A percentile compares a stretch with the other conserved stretches of the same genome.
Evolutionary conservation across 441 rosid genomes (phyloP).

Genomic region (Mallotus repandus): DNA sequence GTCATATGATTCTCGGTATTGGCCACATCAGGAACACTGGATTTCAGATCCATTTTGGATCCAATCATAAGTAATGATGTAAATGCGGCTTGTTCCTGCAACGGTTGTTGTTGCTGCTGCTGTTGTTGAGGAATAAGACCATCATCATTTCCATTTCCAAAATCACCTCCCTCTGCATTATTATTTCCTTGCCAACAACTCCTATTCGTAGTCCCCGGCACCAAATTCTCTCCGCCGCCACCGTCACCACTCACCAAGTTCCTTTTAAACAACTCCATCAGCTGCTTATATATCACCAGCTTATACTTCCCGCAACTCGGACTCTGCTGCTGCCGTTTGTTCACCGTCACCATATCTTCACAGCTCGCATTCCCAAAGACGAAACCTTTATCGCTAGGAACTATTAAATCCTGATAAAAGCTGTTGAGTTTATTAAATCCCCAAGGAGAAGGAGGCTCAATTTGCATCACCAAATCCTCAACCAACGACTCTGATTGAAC

Average conservation of each 20-base stretch:
- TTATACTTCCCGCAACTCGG: constrained; percentile 54
- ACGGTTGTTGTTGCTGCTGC: too few species aligned
- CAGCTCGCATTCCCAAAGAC: constrained; percentile 4
- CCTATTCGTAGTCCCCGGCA: constrained; percentile 34
- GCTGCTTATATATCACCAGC: constrained; percentile 57
- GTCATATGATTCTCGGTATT: constrained; percentile 19
- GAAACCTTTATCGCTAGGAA: constrained; percentile 36
- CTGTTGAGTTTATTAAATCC: constrained; percentile 23
- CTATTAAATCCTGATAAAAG: constrained; percentile 47
- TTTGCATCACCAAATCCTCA: constrained; percentile 21
- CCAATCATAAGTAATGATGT: constrained; percentile 33
- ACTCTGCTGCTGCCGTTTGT: constrained; percentile 35
- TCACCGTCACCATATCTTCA: constrained; percentile 24
- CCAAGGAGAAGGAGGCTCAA: constrained; percentile 30
- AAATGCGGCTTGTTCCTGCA: constrained; percentile 31
- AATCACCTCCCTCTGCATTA: constrained; percentile 28
- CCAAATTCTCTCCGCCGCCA: constrained; percentile 40
- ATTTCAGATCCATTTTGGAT: constrained; percentile 28
- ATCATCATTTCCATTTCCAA: constrained; percentile 23
- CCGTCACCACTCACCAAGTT: constrained; percentile 27
- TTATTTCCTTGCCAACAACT: constrained; percentile 23
- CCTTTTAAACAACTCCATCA: constrained; percentile 51
- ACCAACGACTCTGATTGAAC: constrained; percentile 10
- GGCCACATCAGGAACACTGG: constrained; percentile 13
- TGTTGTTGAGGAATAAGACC: constrained; percentile 17